These are phyloP conservation scores for Apocynum venetum DNA, from an alignment of 257 asterid genomes.

Conservation along the genomic window DNA sequence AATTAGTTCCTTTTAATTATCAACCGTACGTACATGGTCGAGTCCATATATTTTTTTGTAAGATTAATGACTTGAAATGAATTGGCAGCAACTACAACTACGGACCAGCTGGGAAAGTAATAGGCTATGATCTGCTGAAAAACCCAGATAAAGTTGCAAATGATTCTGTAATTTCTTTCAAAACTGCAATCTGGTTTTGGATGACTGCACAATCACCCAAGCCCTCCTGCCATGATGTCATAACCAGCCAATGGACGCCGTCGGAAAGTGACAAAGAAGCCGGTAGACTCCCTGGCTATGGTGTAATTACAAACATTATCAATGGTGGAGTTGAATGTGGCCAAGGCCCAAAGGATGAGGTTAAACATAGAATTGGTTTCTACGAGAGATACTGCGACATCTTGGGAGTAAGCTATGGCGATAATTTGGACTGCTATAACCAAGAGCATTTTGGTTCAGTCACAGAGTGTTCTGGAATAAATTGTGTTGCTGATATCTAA, in stretches of 20 bases:
- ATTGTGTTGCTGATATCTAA: too few relatives aligned
- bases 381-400: slow-evolving; percentile 25
- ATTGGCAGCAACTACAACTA: slow-evolving; percentile 34
- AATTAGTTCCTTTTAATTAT: too few relatives aligned
- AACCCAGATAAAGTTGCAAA: slow-evolving; percentile 32
- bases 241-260: slow-evolving; percentile 30
- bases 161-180: slow-evolving; percentile 27
- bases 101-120: slow-evolving; percentile 28
- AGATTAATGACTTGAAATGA: too few relatives aligned
- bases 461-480: too few relatives aligned
- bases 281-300: slow-evolving; percentile 31
- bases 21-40: too few relatives aligned
- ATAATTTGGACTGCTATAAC: slow-evolving; percentile 23
- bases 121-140: slow-evolving; percentile 16
- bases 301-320: slow-evolving; percentile 32
- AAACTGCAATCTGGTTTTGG: slow-evolving; percentile 41
- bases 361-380: slow-evolving; percentile 30
- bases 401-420: slow-evolving; percentile 22
- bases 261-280: slow-evolving; percentile 22
- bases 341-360: slow-evolving; percentile 10
- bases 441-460: slow-evolving; percentile 12
- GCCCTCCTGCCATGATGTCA: slow-evolving; percentile 32
- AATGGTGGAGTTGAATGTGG: slow-evolving; percentile 39
- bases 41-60: too few relatives aligned
- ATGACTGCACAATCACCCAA: slow-evolving; percentile 34